phyloP scores from a whole-genome alignment of 495 filamentous ascomycete genomes.

The Stereocaulon alpinum region DNA sequence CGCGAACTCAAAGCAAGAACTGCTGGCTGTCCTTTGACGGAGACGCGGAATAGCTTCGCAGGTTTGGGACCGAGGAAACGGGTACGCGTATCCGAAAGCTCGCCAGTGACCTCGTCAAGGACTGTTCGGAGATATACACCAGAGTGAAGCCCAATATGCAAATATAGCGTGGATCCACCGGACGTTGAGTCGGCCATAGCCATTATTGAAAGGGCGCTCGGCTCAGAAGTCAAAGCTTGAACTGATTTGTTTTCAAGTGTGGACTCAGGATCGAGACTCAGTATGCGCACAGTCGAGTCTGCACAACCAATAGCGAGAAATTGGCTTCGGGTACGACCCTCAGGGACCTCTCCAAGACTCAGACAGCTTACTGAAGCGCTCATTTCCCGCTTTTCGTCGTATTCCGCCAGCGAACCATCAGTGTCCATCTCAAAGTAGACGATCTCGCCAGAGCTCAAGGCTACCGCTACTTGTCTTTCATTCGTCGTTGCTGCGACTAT shows the following conservation, averaged over 20 bases:
- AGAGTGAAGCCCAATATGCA: slow-evolving; percentile 91
- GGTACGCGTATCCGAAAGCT: slow-evolving; percentile 85
- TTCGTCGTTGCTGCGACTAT: slow-evolving; percentile 96
- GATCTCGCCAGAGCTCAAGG: slow-evolving; percentile 88
- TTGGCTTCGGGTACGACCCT: slow-evolving; percentile 72
- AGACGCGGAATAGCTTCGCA: slow-evolving; percentile 76
- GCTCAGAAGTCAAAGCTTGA: slow-evolving; percentile 81
- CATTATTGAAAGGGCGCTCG: slow-evolving; percentile 86
- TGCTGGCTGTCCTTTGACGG: slow-evolving; percentile 73
- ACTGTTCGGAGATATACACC: slow-evolving; percentile 93
- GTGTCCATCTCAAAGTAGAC: slow-evolving; percentile 96
- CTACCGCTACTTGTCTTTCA: slow-evolving; percentile 83
- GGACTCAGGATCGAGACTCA: slow-evolving; percentile 80
- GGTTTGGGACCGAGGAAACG: slow-evolving; percentile 86
- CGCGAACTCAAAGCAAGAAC: slow-evolving; percentile 83
- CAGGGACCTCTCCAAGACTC: slow-evolving; percentile 85
- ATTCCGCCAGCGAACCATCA: slow-evolving; percentile 83
- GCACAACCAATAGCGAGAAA: slow-evolving; percentile 95
- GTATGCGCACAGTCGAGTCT: slow-evolving; percentile 87
- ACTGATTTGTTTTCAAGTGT: slow-evolving; percentile 88
- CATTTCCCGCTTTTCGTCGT: slow-evolving; percentile 93
- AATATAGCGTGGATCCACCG: slow-evolving; percentile 68
- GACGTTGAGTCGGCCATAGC: slow-evolving; percentile 82
- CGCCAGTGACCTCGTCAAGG: slow-evolving; percentile 86
- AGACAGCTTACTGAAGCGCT: slow-evolving; percentile 89